Base-by-base conservation (phyloP, 2,329 filamentous ascomycete genomes). In the Neoascochyta sp. region DNA sequence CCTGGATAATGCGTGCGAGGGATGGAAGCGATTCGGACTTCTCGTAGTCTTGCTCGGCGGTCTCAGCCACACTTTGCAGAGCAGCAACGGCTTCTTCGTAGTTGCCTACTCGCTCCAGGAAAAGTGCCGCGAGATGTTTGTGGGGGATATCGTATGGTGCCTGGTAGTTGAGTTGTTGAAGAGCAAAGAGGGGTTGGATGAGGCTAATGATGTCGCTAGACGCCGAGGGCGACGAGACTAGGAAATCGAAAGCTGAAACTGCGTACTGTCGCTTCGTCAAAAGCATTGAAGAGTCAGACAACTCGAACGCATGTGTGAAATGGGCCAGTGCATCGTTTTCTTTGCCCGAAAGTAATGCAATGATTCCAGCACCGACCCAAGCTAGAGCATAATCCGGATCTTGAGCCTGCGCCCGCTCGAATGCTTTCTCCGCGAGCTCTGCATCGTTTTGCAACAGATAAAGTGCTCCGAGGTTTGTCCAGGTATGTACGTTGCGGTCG, bases 261-360 rank as follows among this genome's bases (percentile, higher is more conserved):
- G 86, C 75, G 56, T 89, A 96, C 57, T 90, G 85, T 16, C 81
- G 77, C 56, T 88, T 85, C 0, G 82, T 79, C 4, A 87, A 69
- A 3, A 81, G 60, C 0, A 83, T 81, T 0, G 84, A 83, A 0
- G 86, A 82, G 39, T 87, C 85, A 0, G 87, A 81, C 27, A 98
- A 90, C 42, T 94, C 89, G 68, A 95, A 92, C 1, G 92, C 90
- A 57, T 98, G 92, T 1, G 86, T 89, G 55, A 95, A 95, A 7
- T 96, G 75, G 8, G 81, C 80, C 13, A 86, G 75, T 1, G 90
- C 89, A 63, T 95, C 88, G 39, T 76, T 79, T 0, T 67, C 49
- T 40, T 94, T 82, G 2, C 86, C 88, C 27, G 78, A 75, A 16
- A 90, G 67, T 10, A 89, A 71, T 4, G 92, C 88, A 29, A 96